Percentiles rank a stretch among this genome's conserved stretches.
Conservation (phyloP, 768 basidiomycete species). For the Tephrocybe sp. region DNA sequence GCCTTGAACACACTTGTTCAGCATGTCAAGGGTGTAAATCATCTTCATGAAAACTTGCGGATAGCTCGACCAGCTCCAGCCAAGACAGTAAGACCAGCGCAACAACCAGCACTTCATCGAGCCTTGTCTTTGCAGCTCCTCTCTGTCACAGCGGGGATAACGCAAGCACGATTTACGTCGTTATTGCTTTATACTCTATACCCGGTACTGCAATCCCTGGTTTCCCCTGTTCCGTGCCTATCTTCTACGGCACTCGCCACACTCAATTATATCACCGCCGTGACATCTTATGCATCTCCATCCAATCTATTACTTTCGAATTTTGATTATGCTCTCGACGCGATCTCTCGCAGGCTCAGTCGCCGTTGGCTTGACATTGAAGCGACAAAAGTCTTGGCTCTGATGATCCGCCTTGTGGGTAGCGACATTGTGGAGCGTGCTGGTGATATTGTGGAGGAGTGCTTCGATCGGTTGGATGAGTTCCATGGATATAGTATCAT, state of each 20-base stretch:
- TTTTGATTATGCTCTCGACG: conserved; percentile 94
- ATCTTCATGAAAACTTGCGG: conserved; percentile 57
- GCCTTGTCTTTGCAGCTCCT: conserved; percentile 73
- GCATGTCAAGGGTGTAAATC: conserved; percentile 61
- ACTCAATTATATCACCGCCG: conserved; percentile 65
- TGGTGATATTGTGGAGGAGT: conserved; percentile 93
- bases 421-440: conserved; percentile 84
- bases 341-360: conserved; percentile 80
- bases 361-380: conserved; percentile 80
- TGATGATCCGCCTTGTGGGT: conserved; percentile 86
- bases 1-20: conserved; percentile 40
- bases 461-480: conserved; percentile 94
- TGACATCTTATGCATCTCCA: conserved; percentile 84
- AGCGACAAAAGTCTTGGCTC: conserved; percentile 83
- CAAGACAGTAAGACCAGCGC: conserved; percentile 21
- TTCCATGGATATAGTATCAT: conserved; percentile 89
- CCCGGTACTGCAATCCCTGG: conserved; percentile 80
- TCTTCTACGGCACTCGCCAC: conserved; percentile 75
- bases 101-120: conserved; percentile 68
- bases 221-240: conserved; percentile 66
- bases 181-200: conserved; percentile 80
- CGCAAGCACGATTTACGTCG: conserved; percentile 68
- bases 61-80: conserved; percentile 37
- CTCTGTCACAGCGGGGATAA: conserved; percentile 64
- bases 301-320: conserved; percentile 89